These are phyloP conservation scores for Primulina eburnea DNA, from an alignment of 257 asterid genomes.

Conservation along the genomic window DNA sequence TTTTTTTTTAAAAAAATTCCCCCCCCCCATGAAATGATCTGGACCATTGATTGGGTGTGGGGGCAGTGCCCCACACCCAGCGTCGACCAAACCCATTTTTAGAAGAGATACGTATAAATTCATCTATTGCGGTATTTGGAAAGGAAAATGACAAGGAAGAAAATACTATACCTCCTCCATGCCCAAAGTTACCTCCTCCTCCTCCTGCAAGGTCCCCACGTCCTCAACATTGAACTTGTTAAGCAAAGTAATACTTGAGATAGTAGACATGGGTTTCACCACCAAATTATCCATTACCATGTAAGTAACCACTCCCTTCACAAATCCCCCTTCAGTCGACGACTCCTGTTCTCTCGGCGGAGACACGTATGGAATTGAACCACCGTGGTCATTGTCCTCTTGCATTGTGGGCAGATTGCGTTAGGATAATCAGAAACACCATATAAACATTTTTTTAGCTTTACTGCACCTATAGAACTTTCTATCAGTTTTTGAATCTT, in stretches of 20 bases:
- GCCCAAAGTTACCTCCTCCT: constrained; percentile 23
- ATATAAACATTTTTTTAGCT: neutral
- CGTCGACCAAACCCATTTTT: too few species aligned
- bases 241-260: constrained; percentile 25
- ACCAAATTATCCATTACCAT: constrained; percentile 41
- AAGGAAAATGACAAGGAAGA: too few species aligned
- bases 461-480: too few species aligned
- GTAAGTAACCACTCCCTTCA: constrained; percentile 22
- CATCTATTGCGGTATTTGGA: too few species aligned
- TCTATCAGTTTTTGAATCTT: too few species aligned
- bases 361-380: too few species aligned
- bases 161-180: constrained; percentile 24
- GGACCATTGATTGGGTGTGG: too few species aligned
- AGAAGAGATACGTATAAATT: too few species aligned
- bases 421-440: constrained; percentile 6
- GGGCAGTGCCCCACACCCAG: too few species aligned
- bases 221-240: constrained; percentile 26
- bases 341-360: too few species aligned
- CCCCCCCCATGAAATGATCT: too few species aligned
- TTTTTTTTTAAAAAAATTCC: too few species aligned
- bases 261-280: constrained; percentile 30
- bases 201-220: constrained; percentile 8
- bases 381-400: rapidly evolving
- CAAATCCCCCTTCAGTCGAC: neutral
- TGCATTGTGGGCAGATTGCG: constrained; percentile 11